Evolutionary conservation across 495 filamentous ascomycete genomes (phyloP).

Genomic region (Pyrenopolyporus hunteri): DNA sequence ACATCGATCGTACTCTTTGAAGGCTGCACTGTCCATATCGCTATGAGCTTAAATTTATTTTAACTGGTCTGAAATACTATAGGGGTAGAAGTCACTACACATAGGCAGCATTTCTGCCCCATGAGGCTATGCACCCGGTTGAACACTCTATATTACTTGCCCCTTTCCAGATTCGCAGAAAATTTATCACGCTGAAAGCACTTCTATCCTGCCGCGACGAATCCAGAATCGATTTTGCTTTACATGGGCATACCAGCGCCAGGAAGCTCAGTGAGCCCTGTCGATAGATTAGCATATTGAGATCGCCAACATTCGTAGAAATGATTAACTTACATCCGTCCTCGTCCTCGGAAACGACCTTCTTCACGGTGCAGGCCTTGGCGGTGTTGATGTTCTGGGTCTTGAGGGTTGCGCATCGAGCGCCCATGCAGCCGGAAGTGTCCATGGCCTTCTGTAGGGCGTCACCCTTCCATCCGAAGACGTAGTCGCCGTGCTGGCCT

Average conservation of each 20-base stretch:
- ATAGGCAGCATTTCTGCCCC: too few relatives aligned
- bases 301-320: neutral
- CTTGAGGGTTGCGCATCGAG: constrained; percentile 45
- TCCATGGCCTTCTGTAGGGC: constrained; percentile 57
- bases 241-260: constrained; percentile 30
- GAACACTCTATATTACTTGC: neutral
- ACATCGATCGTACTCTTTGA: too few relatives aligned
- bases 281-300: neutral
- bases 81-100: too few relatives aligned
- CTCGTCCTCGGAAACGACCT: constrained; percentile 35
- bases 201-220: neutral
- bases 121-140: neutral
- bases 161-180: neutral
- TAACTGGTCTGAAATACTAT: too few relatives aligned
- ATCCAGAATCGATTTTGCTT: neutral
- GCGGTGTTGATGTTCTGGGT: constrained; percentile 46
- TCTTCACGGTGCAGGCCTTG: constrained; percentile 35
- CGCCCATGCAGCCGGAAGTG: constrained; percentile 51
- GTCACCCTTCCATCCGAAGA: constrained; percentile 58
- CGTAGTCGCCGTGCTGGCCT: constrained; percentile 58
- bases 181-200: neutral
- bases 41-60: too few relatives aligned
- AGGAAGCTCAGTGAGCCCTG: constrained; percentile 33
- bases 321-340: constrained; percentile 38
- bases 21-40: too few relatives aligned